Evolutionary conservation across 805 yeast species (phyloP), one percentile per base, ranked within the genome.

Genomic region (Nakazawaea wyomingensis): DNA sequence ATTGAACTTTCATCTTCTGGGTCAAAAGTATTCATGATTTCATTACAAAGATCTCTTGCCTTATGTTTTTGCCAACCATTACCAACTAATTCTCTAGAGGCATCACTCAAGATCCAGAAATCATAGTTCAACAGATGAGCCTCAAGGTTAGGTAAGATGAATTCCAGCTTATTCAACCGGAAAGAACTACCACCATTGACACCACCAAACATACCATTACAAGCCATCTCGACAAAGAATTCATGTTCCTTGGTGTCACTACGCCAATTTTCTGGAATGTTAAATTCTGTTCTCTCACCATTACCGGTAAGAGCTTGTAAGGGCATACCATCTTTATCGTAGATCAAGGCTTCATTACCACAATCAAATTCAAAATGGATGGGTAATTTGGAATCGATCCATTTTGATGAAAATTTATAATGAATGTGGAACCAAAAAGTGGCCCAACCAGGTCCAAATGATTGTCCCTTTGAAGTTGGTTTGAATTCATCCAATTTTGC

Each of bases 401-500:
- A 82, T 3, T 69, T 59, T 13, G 66, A 51, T 0, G 96, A 96
- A 4, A 91, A 66, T n/a, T 68, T 65, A 45, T 86, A 62, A 11
- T 71, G 63, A 17, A 91, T 65, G 51, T 78, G 75, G 63, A 93
- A 88, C 99, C 99, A 91, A 50, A 88, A 95, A 1, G 98, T 85
- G 46, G 91, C 82, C 99, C 99, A 91, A 11, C 95, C 84, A 3
- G 99, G 99, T 0, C 98, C 97, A 59, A 85, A 88, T 7, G 70
- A 64, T 51, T 85, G 82, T 18, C 93, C 95, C 50, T 79, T 80
- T 11, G 62, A 59, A n/a, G 86, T 82, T 19, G 68, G 65, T 50
- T 71, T 65, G 71, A 79, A 78, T 18, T 72, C 67, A 18, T 60
- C 66, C 50, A 78, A 69, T 36, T 66, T 56, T 0, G 49, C 38